A percentile compares a stretch with the other conserved stretches of the same genome.
phyloP scores from a whole-genome alignment of 495 filamentous ascomycete genomes.

The Tuber indicum region DNA sequence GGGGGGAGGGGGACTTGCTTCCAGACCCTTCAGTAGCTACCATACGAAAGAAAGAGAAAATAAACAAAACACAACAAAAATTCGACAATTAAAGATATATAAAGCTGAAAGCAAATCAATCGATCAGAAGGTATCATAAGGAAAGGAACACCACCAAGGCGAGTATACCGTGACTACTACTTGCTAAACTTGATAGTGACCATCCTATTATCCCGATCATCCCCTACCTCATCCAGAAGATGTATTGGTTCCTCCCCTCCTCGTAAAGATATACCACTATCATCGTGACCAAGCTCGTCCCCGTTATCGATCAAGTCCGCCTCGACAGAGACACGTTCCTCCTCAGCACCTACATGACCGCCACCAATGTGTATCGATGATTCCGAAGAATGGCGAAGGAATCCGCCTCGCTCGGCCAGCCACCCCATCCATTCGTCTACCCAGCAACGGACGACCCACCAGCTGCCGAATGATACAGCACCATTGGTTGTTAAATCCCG shows the following conservation, averaged over 20 bases:
- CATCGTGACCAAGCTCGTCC: constrained; percentile 42
- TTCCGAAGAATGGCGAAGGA: constrained; percentile 59
- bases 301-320: constrained; percentile 41
- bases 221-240: constrained; percentile 39
- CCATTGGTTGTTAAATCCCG: constrained; percentile 74
- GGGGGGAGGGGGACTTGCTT: not conserved
- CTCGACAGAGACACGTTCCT: constrained; percentile 41
- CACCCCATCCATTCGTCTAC: constrained; percentile 93
- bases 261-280: constrained; percentile 45
- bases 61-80: not conserved
- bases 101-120: not conserved
- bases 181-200: constrained; percentile 46
- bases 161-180: constrained; percentile 39
- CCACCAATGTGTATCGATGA: constrained; percentile 26
- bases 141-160: constrained; percentile 29
- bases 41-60: not conserved
- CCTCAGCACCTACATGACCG: constrained; percentile 34
- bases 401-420: constrained; percentile 86
- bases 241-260: constrained; percentile 34
- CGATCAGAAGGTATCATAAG: constrained; percentile 23
- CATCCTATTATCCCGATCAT: constrained; percentile 45
- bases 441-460: constrained; percentile 98
- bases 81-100: constrained; percentile 1
- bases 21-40: not conserved
- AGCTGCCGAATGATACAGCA: constrained; percentile 81